These are phyloP conservation scores for Chrysanthemum seticuspe DNA, from an alignment of 129 eudicot species.

Conservation along the genomic window DNA sequence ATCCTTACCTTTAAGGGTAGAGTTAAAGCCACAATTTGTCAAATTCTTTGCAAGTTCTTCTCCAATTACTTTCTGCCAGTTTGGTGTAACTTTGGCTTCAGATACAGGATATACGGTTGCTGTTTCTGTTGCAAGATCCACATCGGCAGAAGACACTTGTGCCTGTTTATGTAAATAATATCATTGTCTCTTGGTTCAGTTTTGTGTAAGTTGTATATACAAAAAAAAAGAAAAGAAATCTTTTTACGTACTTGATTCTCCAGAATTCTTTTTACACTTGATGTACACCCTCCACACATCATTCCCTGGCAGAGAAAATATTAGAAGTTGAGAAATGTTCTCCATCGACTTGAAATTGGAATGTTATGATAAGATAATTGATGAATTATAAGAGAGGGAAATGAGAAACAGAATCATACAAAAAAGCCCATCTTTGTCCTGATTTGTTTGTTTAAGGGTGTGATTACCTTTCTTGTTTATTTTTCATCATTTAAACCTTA, in stretches of 20 bases:
- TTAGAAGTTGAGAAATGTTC: neutral
- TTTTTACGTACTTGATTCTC: too few species aligned
- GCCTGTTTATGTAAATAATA: slow-evolving; percentile 53
- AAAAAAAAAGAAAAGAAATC: neutral
- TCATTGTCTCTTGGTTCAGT: slow-evolving; percentile 10
- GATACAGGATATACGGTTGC: slow-evolving; percentile 83
- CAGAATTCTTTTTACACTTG: slow-evolving; percentile 76
- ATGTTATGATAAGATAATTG: slow-evolving; percentile 4
- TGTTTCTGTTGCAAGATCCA: slow-evolving; percentile 81
- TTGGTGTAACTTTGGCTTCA: slow-evolving; percentile 72
- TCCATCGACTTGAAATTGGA: neutral
- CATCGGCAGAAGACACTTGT: slow-evolving; percentile 87
- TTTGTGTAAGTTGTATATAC: neutral
- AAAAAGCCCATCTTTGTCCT: neutral
- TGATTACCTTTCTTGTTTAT: slow-evolving; percentile 8
- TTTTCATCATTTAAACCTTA: too few species aligned
- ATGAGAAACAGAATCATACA: neutral
- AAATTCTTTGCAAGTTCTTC: slow-evolving; percentile 86
- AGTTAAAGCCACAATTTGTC: slow-evolving; percentile 77
- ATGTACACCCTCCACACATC: slow-evolving; percentile 95
- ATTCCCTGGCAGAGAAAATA: slow-evolving; percentile 61
- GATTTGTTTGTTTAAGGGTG: neutral
- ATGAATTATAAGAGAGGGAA: slow-evolving; percentile 8
- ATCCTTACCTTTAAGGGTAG: slow-evolving; percentile 69
- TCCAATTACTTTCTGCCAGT: slow-evolving; percentile 84